Base-by-base conservation (phyloP, 805 yeast species). In the Yamadazyma philogaea region DNA sequence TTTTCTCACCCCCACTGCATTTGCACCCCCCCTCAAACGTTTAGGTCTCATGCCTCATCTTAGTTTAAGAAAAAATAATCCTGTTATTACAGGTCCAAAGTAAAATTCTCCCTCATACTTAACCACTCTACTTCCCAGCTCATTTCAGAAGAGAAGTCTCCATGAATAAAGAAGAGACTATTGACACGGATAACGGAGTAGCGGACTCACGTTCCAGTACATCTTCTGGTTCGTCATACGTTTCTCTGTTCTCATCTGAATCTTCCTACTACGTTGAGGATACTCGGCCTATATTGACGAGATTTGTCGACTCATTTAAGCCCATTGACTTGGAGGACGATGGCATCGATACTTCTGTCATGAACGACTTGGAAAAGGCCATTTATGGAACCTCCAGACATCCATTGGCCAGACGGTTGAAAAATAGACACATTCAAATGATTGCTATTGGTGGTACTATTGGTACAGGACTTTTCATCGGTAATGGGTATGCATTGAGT, bases 371-470 rank as follows among this genome's bases (percentile, higher is more conserved):
- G 40, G 75, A 72, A 49, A 66, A 60, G 53, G 56, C 71, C 30
- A 57, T 65, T 33, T 55, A 61, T 43, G 71, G 72, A 26, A 58
- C 71, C 5, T 62, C 73, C 34, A 61, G 65, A 42, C 72, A 77
- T 31, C 74, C 72, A 5, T 61, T 67, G 65, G 64, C 69, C 34
- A 61, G 77, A 52, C 66, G 71, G 37, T 63, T 76, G 48, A 68
- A 66, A 45, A 56, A 66, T 30, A 65, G 81, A 56, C 79, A 75
- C 44, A 65, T 75, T 45, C 82, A 77, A 55, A 75, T 80, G 80
- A 78, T 80, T 49, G 82, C 87, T 30, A 43, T 43, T 30, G 88
- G 86, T 47, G 86, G 87, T 52, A 74, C 82, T 46, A 79, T 82
- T 49, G 87, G 89, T 60, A 80, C 87, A n/a, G 80, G 79, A 36